Conservation (phyloP, 2,329 filamentous ascomycete species). For the Hirsutella rhossiliensis region DNA sequence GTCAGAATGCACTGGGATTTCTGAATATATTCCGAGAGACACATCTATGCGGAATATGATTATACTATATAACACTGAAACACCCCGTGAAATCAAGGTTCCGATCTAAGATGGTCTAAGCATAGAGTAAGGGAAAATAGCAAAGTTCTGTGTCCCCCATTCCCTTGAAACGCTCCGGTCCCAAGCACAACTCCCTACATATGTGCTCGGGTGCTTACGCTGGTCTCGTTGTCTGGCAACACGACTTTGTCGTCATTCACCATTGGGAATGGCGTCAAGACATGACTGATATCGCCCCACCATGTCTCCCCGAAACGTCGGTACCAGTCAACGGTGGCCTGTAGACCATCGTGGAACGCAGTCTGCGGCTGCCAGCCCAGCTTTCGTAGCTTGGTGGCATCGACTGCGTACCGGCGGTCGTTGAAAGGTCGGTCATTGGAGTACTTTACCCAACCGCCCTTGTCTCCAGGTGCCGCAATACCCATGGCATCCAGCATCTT, state of each 20-base stretch:
- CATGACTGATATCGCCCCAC: constrained; percentile 62
- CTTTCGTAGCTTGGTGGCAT: constrained; percentile 52
- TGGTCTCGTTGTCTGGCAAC: constrained; percentile 32
- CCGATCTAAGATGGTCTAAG: too few species aligned
- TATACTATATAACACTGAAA: too few species aligned
- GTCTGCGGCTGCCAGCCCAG: constrained; percentile 62
- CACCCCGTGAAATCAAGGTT: too few species aligned
- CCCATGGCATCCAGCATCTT: constrained; percentile 52
- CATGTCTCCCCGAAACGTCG: constrained; percentile 50
- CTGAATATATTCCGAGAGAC: too few species aligned
- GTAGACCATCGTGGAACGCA: constrained; percentile 49
- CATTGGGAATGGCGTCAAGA: constrained; percentile 55
- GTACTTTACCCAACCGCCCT: constrained; percentile 55
- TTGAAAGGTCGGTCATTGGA: constrained; percentile 71
- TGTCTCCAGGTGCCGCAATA: constrained; percentile 30
- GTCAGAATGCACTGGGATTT: too few species aligned
- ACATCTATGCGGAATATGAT: too few species aligned
- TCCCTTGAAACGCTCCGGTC: too few species aligned
- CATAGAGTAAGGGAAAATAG: too few species aligned
- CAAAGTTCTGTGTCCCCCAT: too few species aligned
- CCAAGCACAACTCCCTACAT: too few species aligned
- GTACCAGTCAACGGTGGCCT: constrained; percentile 59
- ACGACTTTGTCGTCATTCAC: constrained; percentile 40
- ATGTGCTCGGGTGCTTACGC: constrained; percentile 7
- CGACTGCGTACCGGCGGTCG: constrained; percentile 60